Base-by-base conservation (phyloP, 2,329 filamentous ascomycete genomes). In the Trichoderma semiorbis region DNA sequence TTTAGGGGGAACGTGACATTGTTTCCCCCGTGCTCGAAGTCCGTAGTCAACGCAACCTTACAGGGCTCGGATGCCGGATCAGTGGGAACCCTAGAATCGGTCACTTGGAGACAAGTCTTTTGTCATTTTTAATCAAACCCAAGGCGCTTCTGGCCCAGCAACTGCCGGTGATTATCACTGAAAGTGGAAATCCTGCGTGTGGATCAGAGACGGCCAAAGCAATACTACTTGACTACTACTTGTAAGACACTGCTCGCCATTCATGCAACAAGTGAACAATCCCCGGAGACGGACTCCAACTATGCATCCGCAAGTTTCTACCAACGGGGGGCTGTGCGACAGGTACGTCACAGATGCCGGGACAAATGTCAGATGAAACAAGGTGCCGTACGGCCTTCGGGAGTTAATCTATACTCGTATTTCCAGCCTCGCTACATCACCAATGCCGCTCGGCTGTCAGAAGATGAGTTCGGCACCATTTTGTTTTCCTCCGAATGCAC, bases 21-120 rank as follows among this genome's bases (percentile, higher is more conserved):
- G 5, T n/a, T 43, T 43, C 39, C 39, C 36, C 39, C 7, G 32
- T 57, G 18, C 21, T 68, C 65, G 24, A 58, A n/a, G 18, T 32
- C 65, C 32, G 50, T n/a, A 21, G 60, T 67, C 64, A 67, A 57
- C 50, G 65, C 50, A 66, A 66, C 57, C 63, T 57, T 66, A 66
- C 47, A 57, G 10, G 64, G 50, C 50, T 68, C 65, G 34, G 65
- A 58, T 58, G 53, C 65, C 65, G 65, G 65, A 50, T 64, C 24
- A 58, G 34, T 43, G 65, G 65, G 26, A 68, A 32, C 50, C 34
- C 16, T 21, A 21, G 16, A 43, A 32, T 58, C 53, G 32, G 53
- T 36, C 50, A 57, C 50, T 53, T 43, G 50, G 18, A 67, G 64
- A 67, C 14, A 18, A 14, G 32, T 58, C 32, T 57, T 4, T 58